phyloP scores from a whole-genome alignment of 2,329 filamentous ascomycete genomes.

The Fusarium redolens region DNA sequence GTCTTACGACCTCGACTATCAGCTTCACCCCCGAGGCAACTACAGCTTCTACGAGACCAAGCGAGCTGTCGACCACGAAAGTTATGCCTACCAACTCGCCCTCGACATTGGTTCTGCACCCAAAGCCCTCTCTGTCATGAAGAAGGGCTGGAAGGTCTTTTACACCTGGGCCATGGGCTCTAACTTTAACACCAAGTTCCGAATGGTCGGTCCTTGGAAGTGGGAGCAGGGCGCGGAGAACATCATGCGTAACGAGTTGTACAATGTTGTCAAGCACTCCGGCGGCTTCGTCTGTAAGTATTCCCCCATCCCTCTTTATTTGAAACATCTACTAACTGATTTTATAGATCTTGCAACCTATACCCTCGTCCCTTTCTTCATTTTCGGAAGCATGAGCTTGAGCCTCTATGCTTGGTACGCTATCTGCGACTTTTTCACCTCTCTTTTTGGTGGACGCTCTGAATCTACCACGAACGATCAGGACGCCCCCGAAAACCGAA shows the following conservation, averaged over 20 bases:
- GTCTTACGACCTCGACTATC: constrained; percentile 55
- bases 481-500: neutral
- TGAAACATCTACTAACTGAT: constrained; percentile 12
- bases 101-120: constrained; percentile 60
- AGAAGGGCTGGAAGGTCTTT: constrained; percentile 52
- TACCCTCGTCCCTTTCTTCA: constrained; percentile 50
- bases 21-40: constrained; percentile 49
- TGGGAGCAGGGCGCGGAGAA: constrained; percentile 49
- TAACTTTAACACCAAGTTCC: constrained; percentile 63
- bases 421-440: constrained; percentile 13
- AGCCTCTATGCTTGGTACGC: constrained; percentile 40
- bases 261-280: constrained; percentile 50
- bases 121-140: constrained; percentile 49
- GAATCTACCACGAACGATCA: neutral
- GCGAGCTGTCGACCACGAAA: constrained; percentile 61
- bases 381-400: constrained; percentile 51
- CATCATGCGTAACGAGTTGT: constrained; percentile 58
- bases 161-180: constrained; percentile 61
- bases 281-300: constrained; percentile 54
- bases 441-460: neutral
- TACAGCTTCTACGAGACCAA: constrained; percentile 51
- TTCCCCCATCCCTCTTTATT: accelerated
- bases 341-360: constrained; percentile 50
- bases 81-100: constrained; percentile 62
- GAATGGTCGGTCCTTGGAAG: constrained; percentile 58